phyloP scores from a whole-genome alignment of 345 rosid species.

The Lepidium aucheri region DNA sequence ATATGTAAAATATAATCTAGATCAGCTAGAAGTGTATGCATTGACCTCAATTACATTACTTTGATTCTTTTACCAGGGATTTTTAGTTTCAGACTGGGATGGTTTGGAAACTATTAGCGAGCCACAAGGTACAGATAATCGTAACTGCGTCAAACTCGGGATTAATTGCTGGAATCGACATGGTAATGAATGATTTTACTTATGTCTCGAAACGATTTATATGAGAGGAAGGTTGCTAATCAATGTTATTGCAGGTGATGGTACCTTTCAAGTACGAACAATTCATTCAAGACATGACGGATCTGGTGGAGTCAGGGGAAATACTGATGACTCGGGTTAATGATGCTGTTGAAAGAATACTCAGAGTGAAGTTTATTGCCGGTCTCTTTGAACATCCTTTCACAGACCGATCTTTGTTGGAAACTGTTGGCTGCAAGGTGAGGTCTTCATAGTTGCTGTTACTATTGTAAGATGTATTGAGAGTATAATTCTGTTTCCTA shows the following conservation, averaged over 20 bases:
- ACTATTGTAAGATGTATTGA: background rate
- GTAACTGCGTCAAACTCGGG: conserved; percentile 43
- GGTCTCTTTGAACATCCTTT: conserved; percentile 78
- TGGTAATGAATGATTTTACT: conserved; percentile 36
- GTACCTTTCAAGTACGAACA: conserved; percentile 52
- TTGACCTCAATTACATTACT: background rate
- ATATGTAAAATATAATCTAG: background rate
- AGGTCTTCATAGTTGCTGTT: background rate
- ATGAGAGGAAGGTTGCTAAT: background rate
- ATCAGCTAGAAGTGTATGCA: background rate
- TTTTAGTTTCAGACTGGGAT: conserved; percentile 77
- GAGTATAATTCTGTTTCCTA: background rate
- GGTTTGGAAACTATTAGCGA: conserved; percentile 53
- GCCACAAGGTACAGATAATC: conserved; percentile 62
- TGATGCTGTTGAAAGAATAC: conserved; percentile 80
- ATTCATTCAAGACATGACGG: conserved; percentile 42
- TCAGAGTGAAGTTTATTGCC: conserved; percentile 77
- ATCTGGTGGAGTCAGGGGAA: conserved; percentile 68
- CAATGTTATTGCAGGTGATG: conserved; percentile 54
- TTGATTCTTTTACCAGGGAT: conserved; percentile 38
- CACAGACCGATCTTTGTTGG: conserved; percentile 58
- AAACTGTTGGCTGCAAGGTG: conserved; percentile 77
- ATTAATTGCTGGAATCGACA: conserved; percentile 88
- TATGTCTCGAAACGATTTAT: background rate
- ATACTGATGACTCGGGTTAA: conserved; percentile 54